Conservation (phyloP, 2,329 filamentous ascomycete species). For the Colletotrichum sojae region DNA sequence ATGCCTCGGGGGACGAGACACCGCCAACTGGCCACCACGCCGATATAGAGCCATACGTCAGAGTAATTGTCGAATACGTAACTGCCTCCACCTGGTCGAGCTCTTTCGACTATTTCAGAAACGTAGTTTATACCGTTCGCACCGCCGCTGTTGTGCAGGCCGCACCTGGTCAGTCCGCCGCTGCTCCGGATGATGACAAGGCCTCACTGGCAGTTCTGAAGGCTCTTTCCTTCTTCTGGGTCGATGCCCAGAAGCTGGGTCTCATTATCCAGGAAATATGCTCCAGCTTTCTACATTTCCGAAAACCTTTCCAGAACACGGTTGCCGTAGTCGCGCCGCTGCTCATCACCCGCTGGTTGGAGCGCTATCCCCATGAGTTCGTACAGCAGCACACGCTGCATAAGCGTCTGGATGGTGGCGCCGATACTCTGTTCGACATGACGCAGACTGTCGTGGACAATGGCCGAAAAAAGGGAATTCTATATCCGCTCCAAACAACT, state of each 20-base stretch:
- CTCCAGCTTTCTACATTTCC: constrained; percentile 76
- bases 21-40: constrained; percentile 52
- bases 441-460: constrained; percentile 73
- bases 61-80: constrained; percentile 73
- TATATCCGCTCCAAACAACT: constrained; percentile 75
- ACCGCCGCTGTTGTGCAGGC: constrained; percentile 58
- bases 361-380: constrained; percentile 75
- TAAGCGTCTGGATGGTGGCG: constrained; percentile 74
- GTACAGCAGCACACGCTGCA: constrained; percentile 73
- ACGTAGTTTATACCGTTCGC: constrained; percentile 65
- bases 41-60: constrained; percentile 69
- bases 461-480: constrained; percentile 65
- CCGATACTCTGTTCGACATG: constrained; percentile 80
- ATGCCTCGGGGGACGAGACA: constrained; percentile 51
- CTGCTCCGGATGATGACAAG: constrained; percentile 65
- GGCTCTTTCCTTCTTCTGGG: constrained; percentile 75
- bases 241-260: constrained; percentile 73
- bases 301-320: constrained; percentile 74
- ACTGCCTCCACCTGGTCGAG: constrained; percentile 75
- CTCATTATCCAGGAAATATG: constrained; percentile 76
- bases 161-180: constrained; percentile 53
- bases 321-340: constrained; percentile 74
- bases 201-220: constrained; percentile 68
- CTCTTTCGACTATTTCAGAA: constrained; percentile 71
- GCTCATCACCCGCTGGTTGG: constrained; percentile 76